phyloP scores from a whole-genome alignment of 2,329 filamentous ascomycete genomes.

The Teratosphaeriaceae sp. region DNA sequence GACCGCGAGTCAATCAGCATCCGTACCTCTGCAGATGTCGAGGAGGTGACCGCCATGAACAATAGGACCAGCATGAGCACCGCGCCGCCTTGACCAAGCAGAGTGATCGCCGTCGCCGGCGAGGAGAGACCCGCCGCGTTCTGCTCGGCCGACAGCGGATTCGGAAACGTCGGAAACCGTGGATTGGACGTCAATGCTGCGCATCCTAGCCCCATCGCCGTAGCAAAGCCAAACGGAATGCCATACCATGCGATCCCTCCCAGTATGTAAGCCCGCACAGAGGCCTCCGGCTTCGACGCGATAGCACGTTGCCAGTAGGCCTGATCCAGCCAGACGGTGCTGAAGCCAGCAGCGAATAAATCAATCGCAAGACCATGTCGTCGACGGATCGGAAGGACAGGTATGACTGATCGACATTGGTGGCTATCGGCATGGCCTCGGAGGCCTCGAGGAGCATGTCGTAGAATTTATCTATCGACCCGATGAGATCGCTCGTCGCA shows the following conservation, averaged over 20 bases:
- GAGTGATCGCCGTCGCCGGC: slow-evolving; percentile 25
- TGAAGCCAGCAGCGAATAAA: slow-evolving; percentile 22
- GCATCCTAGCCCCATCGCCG: slow-evolving; percentile 41
- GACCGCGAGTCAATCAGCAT: too few relatives aligned
- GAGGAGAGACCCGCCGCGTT: slow-evolving; percentile 26
- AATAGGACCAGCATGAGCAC: slow-evolving; percentile 25
- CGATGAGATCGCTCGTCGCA: slow-evolving; percentile 33
- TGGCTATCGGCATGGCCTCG: slow-evolving; percentile 30
- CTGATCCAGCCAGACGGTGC: slow-evolving; percentile 33
- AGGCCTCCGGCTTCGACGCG: slow-evolving; percentile 31
- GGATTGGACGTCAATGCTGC: slow-evolving; percentile 39
- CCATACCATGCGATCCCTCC: slow-evolving; percentile 44
- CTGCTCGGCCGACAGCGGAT: slow-evolving; percentile 20
- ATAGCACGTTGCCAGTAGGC: slow-evolving; percentile 44
- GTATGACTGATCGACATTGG: slow-evolving; percentile 36
- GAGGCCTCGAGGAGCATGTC: slow-evolving; percentile 35
- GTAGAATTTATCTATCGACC: slow-evolving; percentile 34
- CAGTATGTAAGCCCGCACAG: slow-evolving; percentile 34
- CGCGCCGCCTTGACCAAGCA: slow-evolving; percentile 26
- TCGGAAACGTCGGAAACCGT: slow-evolving; percentile 26
- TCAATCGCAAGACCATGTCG: slow-evolving; percentile 36
- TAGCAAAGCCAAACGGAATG: slow-evolving; percentile 43
- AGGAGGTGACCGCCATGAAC: slow-evolving; percentile 27
- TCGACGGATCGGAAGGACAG: slow-evolving; percentile 36
- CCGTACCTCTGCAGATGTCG: slow-evolving; percentile 29